Percentiles rank a stretch among this genome's conserved stretches.
Conservation (phyloP, 805 yeast species). For the Candida easanensis region DNA sequence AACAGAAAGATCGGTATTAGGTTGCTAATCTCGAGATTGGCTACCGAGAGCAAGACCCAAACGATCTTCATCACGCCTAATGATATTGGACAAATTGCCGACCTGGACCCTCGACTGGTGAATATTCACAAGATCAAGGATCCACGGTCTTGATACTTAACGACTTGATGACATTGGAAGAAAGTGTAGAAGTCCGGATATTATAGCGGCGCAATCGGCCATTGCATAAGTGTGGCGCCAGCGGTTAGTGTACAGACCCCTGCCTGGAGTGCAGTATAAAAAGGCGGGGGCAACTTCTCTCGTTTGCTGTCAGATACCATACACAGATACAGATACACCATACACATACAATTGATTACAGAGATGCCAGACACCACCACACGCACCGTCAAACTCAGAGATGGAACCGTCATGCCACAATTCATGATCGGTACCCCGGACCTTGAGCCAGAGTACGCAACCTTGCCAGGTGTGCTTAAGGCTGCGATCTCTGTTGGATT, state of each 20-base stretch:
- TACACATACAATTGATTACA: not conserved
- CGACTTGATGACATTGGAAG: too few relatives aligned
- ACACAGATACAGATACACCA: too few relatives aligned
- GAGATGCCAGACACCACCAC: not conserved
- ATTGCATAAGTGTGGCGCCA: too few relatives aligned
- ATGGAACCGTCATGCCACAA: constrained; percentile 61
- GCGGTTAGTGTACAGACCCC: too few relatives aligned
- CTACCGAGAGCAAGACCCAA: constrained; percentile 66
- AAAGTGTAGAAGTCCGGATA: too few relatives aligned
- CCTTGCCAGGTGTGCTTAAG: constrained; percentile 47
- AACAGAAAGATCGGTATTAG: constrained; percentile 78
- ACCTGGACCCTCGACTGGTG: constrained; percentile 59
- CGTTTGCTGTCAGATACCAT: too few relatives aligned
- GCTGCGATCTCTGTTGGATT: constrained; percentile 47
- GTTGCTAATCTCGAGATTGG: constrained; percentile 65
- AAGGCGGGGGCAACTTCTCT: too few relatives aligned
- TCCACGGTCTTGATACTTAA: too few relatives aligned
- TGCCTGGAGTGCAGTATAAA: too few relatives aligned
- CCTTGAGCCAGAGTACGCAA: constrained; percentile 44
- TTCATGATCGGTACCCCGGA: constrained; percentile 69
- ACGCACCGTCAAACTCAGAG: constrained; percentile 36
- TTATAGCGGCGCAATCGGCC: too few relatives aligned
- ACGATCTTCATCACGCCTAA: constrained; percentile 93
- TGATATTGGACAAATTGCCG: constrained; percentile 64
- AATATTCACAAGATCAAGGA: constrained; percentile 59